Evolutionary conservation across 192 early-diverging fungal species (phyloP).

Genomic region (Backusella parvicylindrica): DNA sequence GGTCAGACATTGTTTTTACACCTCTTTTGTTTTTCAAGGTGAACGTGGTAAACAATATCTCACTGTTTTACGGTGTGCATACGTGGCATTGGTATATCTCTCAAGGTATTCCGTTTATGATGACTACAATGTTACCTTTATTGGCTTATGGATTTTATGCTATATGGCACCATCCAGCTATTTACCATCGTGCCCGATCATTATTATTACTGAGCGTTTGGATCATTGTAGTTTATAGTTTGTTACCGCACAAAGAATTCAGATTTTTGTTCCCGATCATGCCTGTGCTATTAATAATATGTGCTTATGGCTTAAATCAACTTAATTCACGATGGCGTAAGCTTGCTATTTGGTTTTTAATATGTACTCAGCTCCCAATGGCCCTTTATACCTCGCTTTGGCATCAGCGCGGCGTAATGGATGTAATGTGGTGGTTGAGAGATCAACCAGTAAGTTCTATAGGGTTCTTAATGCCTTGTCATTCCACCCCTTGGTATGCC

Average conservation of each 20-base stretch:
- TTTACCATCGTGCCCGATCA: constrained; percentile 11
- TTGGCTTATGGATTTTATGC: constrained; percentile 50
- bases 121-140: constrained; percentile 72
- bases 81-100: constrained; percentile 90
- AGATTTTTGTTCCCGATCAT: constrained; percentile 90
- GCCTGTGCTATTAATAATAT: constrained; percentile 57
- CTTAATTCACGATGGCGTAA: neutral
- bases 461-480: constrained; percentile 93
- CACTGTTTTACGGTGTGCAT: constrained; percentile 89
- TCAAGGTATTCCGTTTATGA: constrained; percentile 75
- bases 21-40: constrained; percentile 77
- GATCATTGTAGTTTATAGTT: constrained; percentile 63
- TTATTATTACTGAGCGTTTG: constrained; percentile 41
- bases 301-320: constrained; percentile 34
- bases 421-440: constrained; percentile 77
- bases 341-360: constrained; percentile 35
- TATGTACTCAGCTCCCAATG: constrained; percentile 64
- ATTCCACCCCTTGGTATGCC: constrained; percentile 94
- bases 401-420: constrained; percentile 93
- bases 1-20: constrained; percentile 64
- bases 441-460: constrained; percentile 40
- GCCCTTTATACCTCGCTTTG: constrained; percentile 69
- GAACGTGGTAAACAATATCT: constrained; percentile 79
- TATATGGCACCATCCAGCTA: constrained; percentile 8
- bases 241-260: constrained; percentile 91